phyloP scores from a whole-genome alignment of 768 basidiomycete genomes.

The Suillus spraguei region DNA sequence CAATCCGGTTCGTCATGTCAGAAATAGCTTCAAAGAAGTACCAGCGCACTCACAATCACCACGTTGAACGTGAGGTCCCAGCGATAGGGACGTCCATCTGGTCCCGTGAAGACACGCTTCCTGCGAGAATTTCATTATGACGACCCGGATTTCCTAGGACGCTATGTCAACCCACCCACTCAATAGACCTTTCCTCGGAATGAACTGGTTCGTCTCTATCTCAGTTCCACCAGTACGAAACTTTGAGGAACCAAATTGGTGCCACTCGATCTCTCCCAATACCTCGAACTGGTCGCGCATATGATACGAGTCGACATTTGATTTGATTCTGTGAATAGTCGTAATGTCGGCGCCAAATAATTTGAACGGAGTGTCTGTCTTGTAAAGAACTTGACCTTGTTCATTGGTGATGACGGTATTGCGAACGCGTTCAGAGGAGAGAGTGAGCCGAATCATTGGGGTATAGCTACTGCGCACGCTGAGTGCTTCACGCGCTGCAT shows the following conservation, averaged over 20 bases:
- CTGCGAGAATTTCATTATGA: neutral
- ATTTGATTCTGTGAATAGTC: conserved; percentile 27
- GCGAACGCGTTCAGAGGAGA: conserved; percentile 26
- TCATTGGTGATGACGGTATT: conserved; percentile 27
- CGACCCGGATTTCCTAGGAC: neutral
- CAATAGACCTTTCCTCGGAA: conserved; percentile 25
- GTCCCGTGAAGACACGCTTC: conserved; percentile 7
- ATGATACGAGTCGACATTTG: conserved; percentile 24
- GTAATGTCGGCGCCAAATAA: conserved; percentile 20
- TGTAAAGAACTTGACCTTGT: conserved; percentile 32
- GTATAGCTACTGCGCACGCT: neutral
- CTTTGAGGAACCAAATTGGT: conserved; percentile 28
- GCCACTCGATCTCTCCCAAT: conserved; percentile 40
- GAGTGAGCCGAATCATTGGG: conserved; percentile 23
- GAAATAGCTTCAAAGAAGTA: neutral
- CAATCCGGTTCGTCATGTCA: neutral
- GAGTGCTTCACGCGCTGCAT: neutral
- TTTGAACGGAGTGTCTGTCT: conserved; percentile 24
- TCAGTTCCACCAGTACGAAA: conserved; percentile 32
- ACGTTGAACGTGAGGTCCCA: neutral
- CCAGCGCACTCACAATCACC: neutral
- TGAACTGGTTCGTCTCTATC: conserved; percentile 27
- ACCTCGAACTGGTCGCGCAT: conserved; percentile 32
- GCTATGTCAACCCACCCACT: conserved; percentile 21
- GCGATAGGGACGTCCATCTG: conserved; percentile 8